Evolutionary conservation across 1,139 yeast species (phyloP).

Genomic region (Saccharomycopsis crataegensis): DNA sequence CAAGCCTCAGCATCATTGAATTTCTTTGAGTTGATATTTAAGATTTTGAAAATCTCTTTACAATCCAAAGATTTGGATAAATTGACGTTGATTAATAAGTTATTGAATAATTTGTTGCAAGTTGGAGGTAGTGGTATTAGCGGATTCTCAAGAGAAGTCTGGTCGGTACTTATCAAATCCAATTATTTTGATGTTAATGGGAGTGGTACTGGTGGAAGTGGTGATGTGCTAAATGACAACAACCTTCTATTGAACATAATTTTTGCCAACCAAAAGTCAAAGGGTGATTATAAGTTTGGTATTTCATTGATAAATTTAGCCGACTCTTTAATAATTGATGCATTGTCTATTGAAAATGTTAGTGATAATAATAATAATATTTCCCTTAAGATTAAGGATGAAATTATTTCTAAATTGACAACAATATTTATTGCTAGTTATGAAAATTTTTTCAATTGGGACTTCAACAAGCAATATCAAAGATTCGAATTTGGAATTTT

Average conservation of each 20-base stretch:
- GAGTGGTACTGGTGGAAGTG: constrained; percentile 24
- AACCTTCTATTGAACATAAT: constrained; percentile 57
- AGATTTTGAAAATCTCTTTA: constrained; percentile 56
- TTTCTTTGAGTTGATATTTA: constrained; percentile 58
- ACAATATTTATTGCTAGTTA: constrained; percentile 56
- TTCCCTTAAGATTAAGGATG: constrained; percentile 42
- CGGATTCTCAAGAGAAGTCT: constrained; percentile 53
- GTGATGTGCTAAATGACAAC: constrained; percentile 27
- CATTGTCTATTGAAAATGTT: background rate
- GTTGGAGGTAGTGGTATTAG: constrained; percentile 25
- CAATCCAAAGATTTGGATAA: constrained; percentile 37
- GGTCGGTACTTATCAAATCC: constrained; percentile 71
- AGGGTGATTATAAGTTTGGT: constrained; percentile 61
- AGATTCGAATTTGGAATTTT: constrained; percentile 56
- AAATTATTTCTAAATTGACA: constrained; percentile 49
- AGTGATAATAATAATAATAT: constrained; percentile 24
- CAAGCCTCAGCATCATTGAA: constrained; percentile 35
- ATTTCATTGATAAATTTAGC: constrained; percentile 49
- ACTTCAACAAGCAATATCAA: constrained; percentile 48
- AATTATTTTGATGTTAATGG: constrained; percentile 59
- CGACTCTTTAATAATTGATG: constrained; percentile 44
- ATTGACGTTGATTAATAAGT: constrained; percentile 41
- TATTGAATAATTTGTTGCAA: constrained; percentile 40
- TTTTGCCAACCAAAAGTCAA: constrained; percentile 68
- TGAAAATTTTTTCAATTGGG: constrained; percentile 71